Evolutionary conservation across 1,284 basidiomycete genomes (phyloP), one percentile per base, ranked within the genome.

Genomic region (Hemileia vastatrix): DNA sequence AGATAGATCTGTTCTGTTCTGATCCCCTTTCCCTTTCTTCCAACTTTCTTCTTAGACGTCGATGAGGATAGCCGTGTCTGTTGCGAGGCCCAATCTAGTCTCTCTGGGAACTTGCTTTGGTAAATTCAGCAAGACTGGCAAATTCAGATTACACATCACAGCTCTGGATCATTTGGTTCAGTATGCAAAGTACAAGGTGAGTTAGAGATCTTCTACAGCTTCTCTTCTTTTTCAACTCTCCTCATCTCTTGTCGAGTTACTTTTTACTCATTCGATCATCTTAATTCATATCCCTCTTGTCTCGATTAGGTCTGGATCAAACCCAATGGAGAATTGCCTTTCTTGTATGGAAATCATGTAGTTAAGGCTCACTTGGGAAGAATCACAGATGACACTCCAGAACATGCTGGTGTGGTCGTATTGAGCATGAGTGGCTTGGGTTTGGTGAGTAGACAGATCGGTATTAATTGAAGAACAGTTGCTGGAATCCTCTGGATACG

Each of bases 301-400:
- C 24, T 9, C 6, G 32, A 47, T 5, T 31, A 95, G 92, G 84
- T 97, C 44, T 98, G 94, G 94, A 94, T 98, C 77, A 98, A 98
- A 77, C 88, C 93, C 13, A 94, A 98, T 67, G 94, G 94, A 72
- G 94, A 99, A 79, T 91, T 99, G 84, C 95, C 94, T 1, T 99
- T 96, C 81, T 79, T 99, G 54, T 99, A 98, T 73, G 94, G 94
- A 62, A 98, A 97, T 76, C 93, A 99, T 79, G 88, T 98, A 66
- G 84, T 96, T 68, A 99, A 98, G 79, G 95, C 95, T 33, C 94
- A 99, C 77, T 81, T 99, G 24, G 94, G 95, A 18, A 83, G 94
- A 69, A 97, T 98, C 76, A 97, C 94, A 58, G 94, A 99, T 76
- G 94, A 99, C 74, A 96, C 93, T 3, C 93, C 94, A 13, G 94